phyloP scores from a whole-genome alignment of 228 moss, liverwort and hornwort genomes.

The Sphagnum fallax region DNA sequence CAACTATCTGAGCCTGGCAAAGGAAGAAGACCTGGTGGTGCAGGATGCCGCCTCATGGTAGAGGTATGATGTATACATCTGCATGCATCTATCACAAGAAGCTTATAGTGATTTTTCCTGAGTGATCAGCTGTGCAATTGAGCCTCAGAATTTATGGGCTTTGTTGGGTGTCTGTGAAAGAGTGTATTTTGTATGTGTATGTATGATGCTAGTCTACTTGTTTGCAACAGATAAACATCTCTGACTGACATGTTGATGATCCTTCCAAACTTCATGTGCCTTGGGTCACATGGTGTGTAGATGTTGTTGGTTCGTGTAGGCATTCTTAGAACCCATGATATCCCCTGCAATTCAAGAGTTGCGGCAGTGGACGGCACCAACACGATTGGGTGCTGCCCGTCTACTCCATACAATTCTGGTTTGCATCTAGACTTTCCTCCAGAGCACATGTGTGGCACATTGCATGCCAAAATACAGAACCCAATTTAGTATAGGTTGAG shows the following conservation, averaged over 20 bases:
- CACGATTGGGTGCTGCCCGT: slow-evolving; percentile 73
- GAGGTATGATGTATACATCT: slow-evolving; percentile 27
- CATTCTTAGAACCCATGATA: slow-evolving; percentile 51
- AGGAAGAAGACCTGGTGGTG: slow-evolving; percentile 37
- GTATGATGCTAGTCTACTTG: too few relatives aligned
- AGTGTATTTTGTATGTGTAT: too few relatives aligned
- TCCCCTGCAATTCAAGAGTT: slow-evolving; percentile 51
- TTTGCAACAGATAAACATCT: too few relatives aligned
- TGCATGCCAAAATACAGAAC: too few relatives aligned
- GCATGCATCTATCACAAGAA: too few relatives aligned
- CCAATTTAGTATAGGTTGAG: background rate
- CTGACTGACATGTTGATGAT: too few relatives aligned
- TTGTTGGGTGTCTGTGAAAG: too few relatives aligned
- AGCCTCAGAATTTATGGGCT: too few relatives aligned
- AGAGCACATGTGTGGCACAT: background rate
- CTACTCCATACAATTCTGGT: slow-evolving; percentile 76
- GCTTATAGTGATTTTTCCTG: too few relatives aligned
- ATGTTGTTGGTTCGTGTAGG: slow-evolving; percentile 6
- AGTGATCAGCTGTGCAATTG: too few relatives aligned
- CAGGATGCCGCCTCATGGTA: slow-evolving; percentile 71
- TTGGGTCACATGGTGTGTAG: too few relatives aligned
- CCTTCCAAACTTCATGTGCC: too few relatives aligned
- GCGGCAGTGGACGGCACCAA: slow-evolving; percentile 66
- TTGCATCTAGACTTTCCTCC: background rate
- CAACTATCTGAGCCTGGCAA: slow-evolving; percentile 49